Evolutionary conservation across 805 yeast species (phyloP), one percentile per base, ranked within the genome.

Genomic region (Metschnikowia kofuensis): DNA sequence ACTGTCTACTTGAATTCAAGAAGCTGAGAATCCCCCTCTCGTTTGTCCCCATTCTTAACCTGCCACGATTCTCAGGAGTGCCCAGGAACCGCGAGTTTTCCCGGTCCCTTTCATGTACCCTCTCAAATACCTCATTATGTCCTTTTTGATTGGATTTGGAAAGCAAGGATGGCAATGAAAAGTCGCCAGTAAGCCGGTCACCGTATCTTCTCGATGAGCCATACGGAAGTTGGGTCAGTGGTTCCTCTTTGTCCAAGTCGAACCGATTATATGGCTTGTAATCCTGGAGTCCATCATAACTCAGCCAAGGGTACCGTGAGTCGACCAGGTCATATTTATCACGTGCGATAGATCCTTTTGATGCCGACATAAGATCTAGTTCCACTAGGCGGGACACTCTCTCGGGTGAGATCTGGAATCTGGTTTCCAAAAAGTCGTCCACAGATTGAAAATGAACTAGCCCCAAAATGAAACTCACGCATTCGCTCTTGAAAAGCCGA

Each of bases 391-490:
- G 35, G 16, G 10, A 13, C 8, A 51, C 35, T 10, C 21, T 38
- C 13, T 16, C 43, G 11, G 37, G 16, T 6, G 49, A 26, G 21
- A 45, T 39, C 7, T 42, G 31, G 34, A 41, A 42, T 28, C 54
- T 40, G 5, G 47, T 47, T 15, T 43, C 45, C 7, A 47, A 40
- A 38, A 47, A 49, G 26, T 49, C 51, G n/a, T 41, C 47, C 21
- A 55, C 41, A 11, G 53, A 37, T 3, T 28, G 11, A n/a, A 44
- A 38, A 12, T 46, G 55, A 9, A 49, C 56, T 6, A 57, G 57
- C 8, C 52, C 54, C 9, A 51, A 51, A 32, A 57, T 34, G 40
- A 57, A 55, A n/a, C 40, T 41, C 40, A 27, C 36, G n/a, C 54
- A 48, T 29, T 56, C 59, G 6, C 41, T 38, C 15, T 47, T 48